Conservation (phyloP, 306 rosid species). For the Aeschynomene evenia region DNA sequence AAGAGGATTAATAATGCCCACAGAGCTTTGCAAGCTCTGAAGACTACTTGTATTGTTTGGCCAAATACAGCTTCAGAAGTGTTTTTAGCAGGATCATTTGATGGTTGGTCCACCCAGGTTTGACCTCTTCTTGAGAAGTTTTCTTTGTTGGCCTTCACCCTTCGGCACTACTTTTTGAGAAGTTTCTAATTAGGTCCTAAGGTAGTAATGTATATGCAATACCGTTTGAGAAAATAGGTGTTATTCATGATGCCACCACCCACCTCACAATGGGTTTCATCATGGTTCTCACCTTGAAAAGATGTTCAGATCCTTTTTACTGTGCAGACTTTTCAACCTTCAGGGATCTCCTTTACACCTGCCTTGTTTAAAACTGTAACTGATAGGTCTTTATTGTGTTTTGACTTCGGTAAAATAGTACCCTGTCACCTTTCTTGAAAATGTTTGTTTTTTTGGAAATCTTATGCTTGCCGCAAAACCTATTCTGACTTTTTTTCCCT, state of each 20-base stretch:
- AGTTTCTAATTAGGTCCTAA: constrained; percentile 2
- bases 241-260: constrained; percentile 4
- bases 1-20: constrained; percentile 53
- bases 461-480: background rate
- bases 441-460: background rate
- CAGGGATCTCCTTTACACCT: background rate
- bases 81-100: constrained; percentile 78
- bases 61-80: constrained; percentile 81
- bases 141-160: background rate
- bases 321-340: background rate
- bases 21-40: constrained; percentile 58
- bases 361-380: background rate
- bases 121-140: constrained; percentile 17
- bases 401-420: background rate
- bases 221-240: background rate
- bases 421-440: background rate
- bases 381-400: background rate
- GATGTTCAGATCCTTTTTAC: background rate
- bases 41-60: constrained; percentile 64
- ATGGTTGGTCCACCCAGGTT: constrained; percentile 93
- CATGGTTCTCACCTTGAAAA: background rate
- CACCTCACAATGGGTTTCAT: background rate
- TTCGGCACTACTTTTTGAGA: too few species aligned
- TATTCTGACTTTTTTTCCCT: too few species aligned
- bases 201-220: background rate